These are phyloP conservation scores for Hemileccinum impolitum DNA, from an alignment of 768 basidiomycete genomes.

Conservation along the genomic window DNA sequence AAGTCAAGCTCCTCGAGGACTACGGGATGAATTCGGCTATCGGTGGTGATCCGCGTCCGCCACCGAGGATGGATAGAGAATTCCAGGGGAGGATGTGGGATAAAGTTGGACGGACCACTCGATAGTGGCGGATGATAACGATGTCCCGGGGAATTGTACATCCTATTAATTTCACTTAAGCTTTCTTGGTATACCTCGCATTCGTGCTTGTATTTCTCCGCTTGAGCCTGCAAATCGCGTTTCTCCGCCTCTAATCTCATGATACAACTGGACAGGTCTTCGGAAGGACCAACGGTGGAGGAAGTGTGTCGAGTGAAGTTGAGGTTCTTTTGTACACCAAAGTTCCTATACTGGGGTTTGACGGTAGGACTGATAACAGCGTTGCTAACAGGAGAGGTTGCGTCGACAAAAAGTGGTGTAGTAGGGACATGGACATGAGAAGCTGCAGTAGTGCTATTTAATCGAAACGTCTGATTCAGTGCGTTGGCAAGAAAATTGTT, in stretches of 20 bases:
- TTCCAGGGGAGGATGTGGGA: neutral
- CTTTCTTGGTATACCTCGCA: constrained; percentile 3
- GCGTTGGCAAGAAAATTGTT: constrained; percentile 21
- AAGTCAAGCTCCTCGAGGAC: constrained; percentile 4
- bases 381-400: constrained; percentile 1
- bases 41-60: constrained; percentile 6
- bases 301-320: constrained; percentile 19
- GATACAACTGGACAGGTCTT: constrained; percentile 12
- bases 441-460: constrained; percentile 17
- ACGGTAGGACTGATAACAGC: neutral
- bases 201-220: constrained; percentile 8
- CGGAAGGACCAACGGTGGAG: neutral
- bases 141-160: constrained; percentile 1
- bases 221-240: constrained; percentile 5
- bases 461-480: constrained; percentile 27
- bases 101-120: constrained; percentile 1
- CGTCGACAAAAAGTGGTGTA: constrained; percentile 4
- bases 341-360: constrained; percentile 15
- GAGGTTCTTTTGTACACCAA: constrained; percentile 23
- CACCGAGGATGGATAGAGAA: constrained; percentile 16
- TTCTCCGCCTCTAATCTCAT: constrained; percentile 18
- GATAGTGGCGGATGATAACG: neutral
- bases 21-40: neutral
- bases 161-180: constrained; percentile 11
- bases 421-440: constrained; percentile 4